These are phyloP conservation scores for Tylopilus rubrobrunneus DNA, from an alignment of 768 basidiomycete genomes.

Conservation along the genomic window DNA sequence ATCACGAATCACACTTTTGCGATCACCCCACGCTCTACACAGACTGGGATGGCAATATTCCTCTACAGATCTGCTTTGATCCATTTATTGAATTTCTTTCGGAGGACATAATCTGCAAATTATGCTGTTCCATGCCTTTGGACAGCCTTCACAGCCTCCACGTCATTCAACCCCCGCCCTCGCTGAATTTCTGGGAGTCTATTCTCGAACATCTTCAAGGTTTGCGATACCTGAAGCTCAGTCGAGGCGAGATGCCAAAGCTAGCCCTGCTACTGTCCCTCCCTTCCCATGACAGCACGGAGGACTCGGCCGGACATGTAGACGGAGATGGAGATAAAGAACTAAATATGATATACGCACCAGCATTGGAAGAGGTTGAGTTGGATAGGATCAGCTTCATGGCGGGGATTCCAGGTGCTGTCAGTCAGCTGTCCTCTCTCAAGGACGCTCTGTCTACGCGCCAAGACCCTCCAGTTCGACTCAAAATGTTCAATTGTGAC, in stretches of 20 bases:
- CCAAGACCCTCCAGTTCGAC: background rate
- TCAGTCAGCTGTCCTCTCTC: background rate
- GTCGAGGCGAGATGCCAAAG: background rate
- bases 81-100: background rate
- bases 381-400: background rate
- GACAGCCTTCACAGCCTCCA: background rate
- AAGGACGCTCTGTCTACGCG: background rate
- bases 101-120: background rate
- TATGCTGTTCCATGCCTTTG: constrained; percentile 1
- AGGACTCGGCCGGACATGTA: background rate
- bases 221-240: constrained; percentile 3
- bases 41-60: background rate
- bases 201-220: background rate
- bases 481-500: background rate
- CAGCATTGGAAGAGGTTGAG: background rate
- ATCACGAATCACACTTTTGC: background rate
- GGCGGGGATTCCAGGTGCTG: too few relatives aligned
- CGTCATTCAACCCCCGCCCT: background rate
- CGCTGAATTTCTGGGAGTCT: background rate
- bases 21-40: too few relatives aligned
- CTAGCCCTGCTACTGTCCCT: background rate
- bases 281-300: too few relatives aligned
- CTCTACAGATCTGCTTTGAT: background rate
- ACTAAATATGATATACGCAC: background rate
- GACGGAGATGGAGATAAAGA: background rate